Base-by-base conservation (phyloP, 2,329 filamentous ascomycete species). In the Botryosphaeria dothidea region DNA sequence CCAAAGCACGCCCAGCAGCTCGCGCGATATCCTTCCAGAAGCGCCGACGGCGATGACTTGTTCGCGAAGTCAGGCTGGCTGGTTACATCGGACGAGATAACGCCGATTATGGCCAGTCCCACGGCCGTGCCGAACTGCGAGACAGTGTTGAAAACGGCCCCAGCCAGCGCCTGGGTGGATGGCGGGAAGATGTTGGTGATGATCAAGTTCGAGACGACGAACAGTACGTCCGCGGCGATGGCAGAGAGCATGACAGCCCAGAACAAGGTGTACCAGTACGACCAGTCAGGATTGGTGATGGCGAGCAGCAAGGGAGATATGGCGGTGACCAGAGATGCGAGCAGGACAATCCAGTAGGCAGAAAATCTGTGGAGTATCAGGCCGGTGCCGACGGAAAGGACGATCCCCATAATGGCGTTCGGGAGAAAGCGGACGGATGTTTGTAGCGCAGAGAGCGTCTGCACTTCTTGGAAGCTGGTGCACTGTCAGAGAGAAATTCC, bases 231-330 rank as follows among this genome's bases (percentile, higher is more conserved):
- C 1, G 78, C 79, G 1, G 79, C 78, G 4, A 82, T 69, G 0
- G 81, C 77, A 19, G 77, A 79, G 5, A 84, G 71, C 2, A 79
- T 68, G 17, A 82, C 76, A 0, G 80, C 79, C 15, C 76, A 74
- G 65, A 84, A 84, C 1, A 76, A 78, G 54, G 73, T 77, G 17
- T 73, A 72, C 82, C 82, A 86, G 71, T 84, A 85, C 1, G 75
- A 75, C 78, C 58, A 62, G 0, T 36, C 2, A 4, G 43, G 58
- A 2, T 62, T 21, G 15, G 25, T 34, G 29, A 62, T 79, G 23
- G 51, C 51, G 5, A 51, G 19, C 15, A 56, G 60, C 19, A 56
- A 15, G 3, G 61, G 49, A 17, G 61, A 64, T 2, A 62, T n/a
- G 1, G 74, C 69, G 36, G 70, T 75, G n/a, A 82, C 62, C 1